Conservation (phyloP, 257 asterid genomes). For the Penstemon barbatus region DNA sequence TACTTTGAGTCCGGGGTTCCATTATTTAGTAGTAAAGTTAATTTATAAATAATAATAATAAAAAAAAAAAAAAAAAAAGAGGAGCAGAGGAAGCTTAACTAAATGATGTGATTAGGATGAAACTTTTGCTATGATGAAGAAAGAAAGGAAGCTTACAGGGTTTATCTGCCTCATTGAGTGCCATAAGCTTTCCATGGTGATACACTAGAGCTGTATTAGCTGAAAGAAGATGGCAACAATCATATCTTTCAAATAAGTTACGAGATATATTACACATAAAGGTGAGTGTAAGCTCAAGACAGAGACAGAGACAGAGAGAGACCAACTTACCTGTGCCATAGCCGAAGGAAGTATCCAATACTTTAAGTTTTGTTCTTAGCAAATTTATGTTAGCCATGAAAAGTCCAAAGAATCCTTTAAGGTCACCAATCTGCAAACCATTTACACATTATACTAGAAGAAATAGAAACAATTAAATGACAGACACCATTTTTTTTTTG, state of each 20-base stretch:
- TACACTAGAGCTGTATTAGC: constrained; percentile 89
- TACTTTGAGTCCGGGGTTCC: no score
- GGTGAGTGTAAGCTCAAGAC: neutral
- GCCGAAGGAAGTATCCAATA: constrained; percentile 74
- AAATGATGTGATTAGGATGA: no score
- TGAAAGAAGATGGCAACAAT: constrained; percentile 43
- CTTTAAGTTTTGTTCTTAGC: constrained; percentile 75
- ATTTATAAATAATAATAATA: no score
- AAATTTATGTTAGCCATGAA: constrained; percentile 59
- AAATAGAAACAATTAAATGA: neutral
- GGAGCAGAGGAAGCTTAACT: no score
- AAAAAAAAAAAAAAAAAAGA: no score
- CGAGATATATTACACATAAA: neutral
- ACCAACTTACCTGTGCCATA: constrained; percentile 65
- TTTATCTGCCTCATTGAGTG: constrained; percentile 87
- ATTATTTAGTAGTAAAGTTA: no score
- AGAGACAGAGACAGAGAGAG: neutral
- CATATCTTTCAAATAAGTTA: constrained; percentile 25
- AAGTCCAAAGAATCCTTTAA: constrained; percentile 86
- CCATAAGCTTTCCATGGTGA: constrained; percentile 94
- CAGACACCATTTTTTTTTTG: neutral
- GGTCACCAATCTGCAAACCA: constrained; percentile 83
- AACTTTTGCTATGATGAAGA: neutral
- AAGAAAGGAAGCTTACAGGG: constrained; percentile 70
- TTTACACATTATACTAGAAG: neutral